Base-by-base conservation (phyloP, 2,329 filamentous ascomycete species). In the Zasmidium angulare region DNA sequence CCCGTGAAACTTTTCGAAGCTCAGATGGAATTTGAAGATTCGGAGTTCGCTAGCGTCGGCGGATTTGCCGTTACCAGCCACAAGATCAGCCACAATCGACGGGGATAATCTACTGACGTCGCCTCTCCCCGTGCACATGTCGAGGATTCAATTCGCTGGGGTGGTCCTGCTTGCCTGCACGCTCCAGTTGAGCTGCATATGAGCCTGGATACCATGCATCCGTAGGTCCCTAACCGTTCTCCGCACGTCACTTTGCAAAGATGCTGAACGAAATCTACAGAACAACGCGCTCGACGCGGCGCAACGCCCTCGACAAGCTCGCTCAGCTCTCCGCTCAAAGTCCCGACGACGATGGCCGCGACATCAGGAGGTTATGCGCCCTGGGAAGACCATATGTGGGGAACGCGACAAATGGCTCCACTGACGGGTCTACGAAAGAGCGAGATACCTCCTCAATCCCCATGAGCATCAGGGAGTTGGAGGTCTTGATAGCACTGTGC, bases 401-500 rank as follows among this genome's bases (percentile, higher is more conserved):
- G 6, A 21, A 26, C 11, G 49, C 53, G 36, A 23, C 56, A 22
- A 68, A 70, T 59, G 72, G 70, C 4, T 40, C 54, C 1, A 50
- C 56, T 31, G 29, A 59, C 48, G 56, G 54, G 11, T 49, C 46
- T n/a, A 52, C 53, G 29, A 61, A 62, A 43, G 29, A 50, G 53
- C 46, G 43, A 36, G 52, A 22, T 50, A 61, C 62, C 20, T 67
- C 71, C 7, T 66, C 67, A 21, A 68, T 75, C 11, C 74, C 74
- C 1, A 80, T 79, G 74, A 75, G 88, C 55, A 86, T 93, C 55
- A 88, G 90, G 69, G 96, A 99, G 80, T 88, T 96, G 67, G 93
- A 99, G 75, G 90, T 96, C 55, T 83, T 99, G 23, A 79, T 98
- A 23, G 91, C 95, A 47, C 82, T 99, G 23, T 98, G 93, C 80